These are phyloP conservation scores for Hymenoscyphus scutula DNA, from an alignment of 2,329 filamentous ascomycete genomes.

Conservation along the genomic window DNA sequence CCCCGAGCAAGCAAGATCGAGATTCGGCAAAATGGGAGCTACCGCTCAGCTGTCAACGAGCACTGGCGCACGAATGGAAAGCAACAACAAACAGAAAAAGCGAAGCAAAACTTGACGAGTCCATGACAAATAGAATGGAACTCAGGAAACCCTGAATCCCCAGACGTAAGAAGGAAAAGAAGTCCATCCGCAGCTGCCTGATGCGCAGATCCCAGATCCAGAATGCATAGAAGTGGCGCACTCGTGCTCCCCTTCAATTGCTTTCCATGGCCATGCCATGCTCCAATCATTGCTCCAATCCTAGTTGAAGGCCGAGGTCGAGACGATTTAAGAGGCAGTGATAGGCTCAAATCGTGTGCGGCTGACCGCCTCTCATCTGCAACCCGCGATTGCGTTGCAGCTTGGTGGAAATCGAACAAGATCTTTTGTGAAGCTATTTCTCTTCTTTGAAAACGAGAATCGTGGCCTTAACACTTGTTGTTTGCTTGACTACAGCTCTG, in stretches of 20 bases:
- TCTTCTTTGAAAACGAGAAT: too few relatives aligned
- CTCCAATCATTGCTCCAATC: background rate
- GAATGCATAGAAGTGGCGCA: background rate
- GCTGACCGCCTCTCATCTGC: too few relatives aligned
- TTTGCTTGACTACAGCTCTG: too few relatives aligned
- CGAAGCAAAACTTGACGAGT: background rate
- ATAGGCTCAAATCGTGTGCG: too few relatives aligned
- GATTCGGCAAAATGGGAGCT: constrained; percentile 49
- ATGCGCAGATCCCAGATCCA: background rate
- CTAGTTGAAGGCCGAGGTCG: background rate
- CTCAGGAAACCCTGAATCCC: background rate
- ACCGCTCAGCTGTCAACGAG: background rate
- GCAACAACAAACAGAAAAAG: background rate
- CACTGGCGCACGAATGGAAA: background rate
- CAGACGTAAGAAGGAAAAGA: background rate
- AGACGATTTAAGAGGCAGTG: too few relatives aligned
- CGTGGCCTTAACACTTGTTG: too few relatives aligned
- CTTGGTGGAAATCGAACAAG: too few relatives aligned
- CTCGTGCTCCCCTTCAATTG: background rate
- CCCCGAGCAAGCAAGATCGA: background rate
- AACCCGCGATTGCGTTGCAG: too few relatives aligned
- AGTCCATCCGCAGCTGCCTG: background rate
- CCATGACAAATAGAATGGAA: background rate
- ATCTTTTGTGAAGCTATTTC: too few relatives aligned
- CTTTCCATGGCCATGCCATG: background rate